Evolutionary conservation across 371 early-diverging fungal species (phyloP), one percentile per base, ranked within the genome.

Genomic region (Saksenaea oblongispora): DNA sequence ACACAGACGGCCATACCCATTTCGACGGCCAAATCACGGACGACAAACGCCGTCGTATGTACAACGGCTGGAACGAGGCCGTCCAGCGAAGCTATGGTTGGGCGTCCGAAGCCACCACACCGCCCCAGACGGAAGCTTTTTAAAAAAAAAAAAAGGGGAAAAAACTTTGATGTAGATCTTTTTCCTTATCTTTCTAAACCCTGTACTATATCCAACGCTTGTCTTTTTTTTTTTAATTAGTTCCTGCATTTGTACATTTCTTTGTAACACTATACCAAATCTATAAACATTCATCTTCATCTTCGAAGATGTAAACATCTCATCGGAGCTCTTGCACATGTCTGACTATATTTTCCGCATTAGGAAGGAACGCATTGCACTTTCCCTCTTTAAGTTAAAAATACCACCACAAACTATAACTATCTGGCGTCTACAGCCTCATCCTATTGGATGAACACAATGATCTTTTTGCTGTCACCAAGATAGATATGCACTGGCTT

Each of bases 1-100:
- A 80, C 54, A 66, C 60, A 18, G 75, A 82, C 1, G 76, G 71
- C 27, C 41, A 58, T 17, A 74, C 67, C 10, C 61, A 74, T 0
- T 90, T 90, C 70, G 66, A 63, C 39, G 72, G 83, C 27, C 47
- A 71, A 31, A 80, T 85, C 44, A 58, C 78, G 17, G 67, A 69
- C 15, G 69, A 80, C 47, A 85, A 87, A 59, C 85, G 95, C 61
- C 81, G 84, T 4, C 70, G 73, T 47, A 83, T 89, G 77, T 90
- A 86, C 63, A 70, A 66, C 41, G 83, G 88, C 34, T 97, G 97
- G 97, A 86, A 93, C 67, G 86, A 89, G 72, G 97, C 97, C 17
- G 88, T 97, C 18, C 79, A 91, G 58, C 83, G 86, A 68, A 88
- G 87, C 35, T 80, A 88, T 64, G 87, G 84, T 54, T 93, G 91